Percentiles rank a stretch among this genome's conserved stretches.
Conservation (phyloP, 2,329 filamentous ascomycete species). For the Cladophialophora immunda region DNA sequence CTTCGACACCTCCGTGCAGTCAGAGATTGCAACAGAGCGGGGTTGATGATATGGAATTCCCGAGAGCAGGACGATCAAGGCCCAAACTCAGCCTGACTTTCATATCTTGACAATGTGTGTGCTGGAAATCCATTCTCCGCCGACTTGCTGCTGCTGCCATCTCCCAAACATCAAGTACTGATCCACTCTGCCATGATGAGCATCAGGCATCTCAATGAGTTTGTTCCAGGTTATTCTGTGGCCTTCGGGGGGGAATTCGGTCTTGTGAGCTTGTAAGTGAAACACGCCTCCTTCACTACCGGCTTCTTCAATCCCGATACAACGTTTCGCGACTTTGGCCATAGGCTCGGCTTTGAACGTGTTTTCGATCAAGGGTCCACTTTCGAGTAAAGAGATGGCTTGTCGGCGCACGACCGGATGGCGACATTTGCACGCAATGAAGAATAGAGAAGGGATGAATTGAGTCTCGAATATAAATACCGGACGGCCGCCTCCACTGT, state of each 20-base stretch:
- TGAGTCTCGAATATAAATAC: slow-evolving; percentile 30
- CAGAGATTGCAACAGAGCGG: not conserved
- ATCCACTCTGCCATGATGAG: not conserved
- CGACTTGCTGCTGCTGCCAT: slow-evolving; percentile 13
- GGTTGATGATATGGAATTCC: not conserved
- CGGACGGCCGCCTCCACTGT: slow-evolving; percentile 6
- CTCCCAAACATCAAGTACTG: slow-evolving; percentile 17
- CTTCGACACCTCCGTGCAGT: not conserved
- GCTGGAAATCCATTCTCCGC: not conserved
- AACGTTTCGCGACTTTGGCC: slow-evolving; percentile 22
- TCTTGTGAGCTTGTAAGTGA: not conserved
- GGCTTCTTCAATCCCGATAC: slow-evolving; percentile 30
- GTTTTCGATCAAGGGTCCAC: slow-evolving; percentile 23
- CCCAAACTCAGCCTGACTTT: not conserved
- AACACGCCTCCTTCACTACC: slow-evolving; percentile 20
- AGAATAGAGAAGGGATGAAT: slow-evolving; percentile 28
- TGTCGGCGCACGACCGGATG: slow-evolving; percentile 32
- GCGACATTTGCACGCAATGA: slow-evolving; percentile 29
- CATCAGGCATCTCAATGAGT: slow-evolving; percentile 9
- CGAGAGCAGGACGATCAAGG: not conserved
- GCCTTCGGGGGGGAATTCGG: slow-evolving; percentile 10
- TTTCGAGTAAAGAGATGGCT: slow-evolving; percentile 22
- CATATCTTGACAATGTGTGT: not conserved
- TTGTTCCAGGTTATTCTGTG: slow-evolving; percentile 16
- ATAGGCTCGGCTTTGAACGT: slow-evolving; percentile 24